Evolutionary conservation across 768 basidiomycete genomes (phyloP), one percentile per base, ranked within the genome.

Genomic region (Russula dissimulans): DNA sequence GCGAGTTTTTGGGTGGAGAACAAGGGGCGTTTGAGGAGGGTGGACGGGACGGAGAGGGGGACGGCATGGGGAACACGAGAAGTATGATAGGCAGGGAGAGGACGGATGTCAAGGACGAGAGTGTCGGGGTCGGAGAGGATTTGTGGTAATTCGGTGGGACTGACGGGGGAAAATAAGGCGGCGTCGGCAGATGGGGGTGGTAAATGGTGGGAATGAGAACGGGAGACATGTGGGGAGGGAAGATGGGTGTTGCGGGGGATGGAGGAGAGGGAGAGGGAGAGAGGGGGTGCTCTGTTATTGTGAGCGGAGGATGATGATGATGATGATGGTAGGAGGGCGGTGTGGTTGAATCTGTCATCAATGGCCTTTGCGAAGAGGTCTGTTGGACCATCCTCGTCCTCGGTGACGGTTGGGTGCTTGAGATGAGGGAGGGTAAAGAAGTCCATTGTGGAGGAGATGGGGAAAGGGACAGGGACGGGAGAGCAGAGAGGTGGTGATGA

Each of bases 41-140:
- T 97, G 3, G 95, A 93, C 1, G 95, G 95, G 5, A 97, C 89
- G 49, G 89, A 90, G 63, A 98, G 81, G 50, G 91, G 91, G 55
- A 97, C 75, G 8, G 93, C 86, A 50, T 73, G 67, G 43, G 79
- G 79, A 34, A 97, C 66, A 52, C 92, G 86, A 26, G 84, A 83
- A 9, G 79, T 68, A 6, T 82, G 73, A 70, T 83, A 87, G 7
- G 86, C 82, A 17, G 86, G 85, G 72, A 90, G 89, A 11, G 92
- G 85, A 0, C 95, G 84, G 56, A 97, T 86, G 75, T 97, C 95
- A 73, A 98, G 78, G 67, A 97, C 72, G 69, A 98, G 85, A 32
- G 72, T 67, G 12, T 72, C 42, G 0, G 75, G 68, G 58, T 77
- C 73, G 0, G 70, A 59, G 14, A 79, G 66, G 62, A 72, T 66